phyloP scores from a whole-genome alignment of 179 eudicot species.

The Nepenthes alata region DNA sequence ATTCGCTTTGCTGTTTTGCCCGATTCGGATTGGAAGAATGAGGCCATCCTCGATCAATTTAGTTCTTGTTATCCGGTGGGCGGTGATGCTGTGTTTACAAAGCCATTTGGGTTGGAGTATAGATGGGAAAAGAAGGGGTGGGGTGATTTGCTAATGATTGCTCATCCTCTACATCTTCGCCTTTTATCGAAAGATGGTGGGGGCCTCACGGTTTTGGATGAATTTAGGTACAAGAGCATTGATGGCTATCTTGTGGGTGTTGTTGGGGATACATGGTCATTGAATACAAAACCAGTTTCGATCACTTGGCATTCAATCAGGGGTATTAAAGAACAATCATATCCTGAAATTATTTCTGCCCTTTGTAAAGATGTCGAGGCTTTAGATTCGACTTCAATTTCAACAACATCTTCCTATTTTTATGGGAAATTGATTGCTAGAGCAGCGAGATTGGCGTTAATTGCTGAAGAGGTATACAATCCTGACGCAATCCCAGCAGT shows the following conservation, averaged over 20 bases:
- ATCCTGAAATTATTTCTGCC: conserved; percentile 41
- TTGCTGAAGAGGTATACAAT: conserved; percentile 69
- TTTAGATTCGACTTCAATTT: conserved; percentile 30
- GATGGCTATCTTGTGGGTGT: conserved; percentile 94
- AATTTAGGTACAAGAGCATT: conserved; percentile 58
- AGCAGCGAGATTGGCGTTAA: conserved; percentile 79
- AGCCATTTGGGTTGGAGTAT: conserved; percentile 56
- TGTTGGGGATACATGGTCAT: conserved; percentile 80
- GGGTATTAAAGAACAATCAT: conserved; percentile 47
- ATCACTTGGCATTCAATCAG: conserved; percentile 69
- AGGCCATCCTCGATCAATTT: conserved; percentile 45
- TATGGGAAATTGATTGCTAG: conserved; percentile 71
- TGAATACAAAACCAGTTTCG: conserved; percentile 49
- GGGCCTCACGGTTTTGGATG: conserved; percentile 36
- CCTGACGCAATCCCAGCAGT: conserved; percentile 49
- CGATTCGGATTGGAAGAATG: conserved; percentile 19
- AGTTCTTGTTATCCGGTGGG: conserved; percentile 61
- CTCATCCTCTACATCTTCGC: conserved; percentile 65
- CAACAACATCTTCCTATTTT: conserved; percentile 67
- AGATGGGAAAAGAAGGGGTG: conserved; percentile 67
- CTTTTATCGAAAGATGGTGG: conserved; percentile 29
- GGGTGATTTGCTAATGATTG: conserved; percentile 79
- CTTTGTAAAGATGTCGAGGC: conserved; percentile 47
- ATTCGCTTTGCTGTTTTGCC: conserved; percentile 52
- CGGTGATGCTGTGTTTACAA: conserved; percentile 40